Percentiles rank a stretch among this genome's conserved stretches.
phyloP scores from a whole-genome alignment of 495 filamentous ascomycete species.

The Neurospora africana region DNA sequence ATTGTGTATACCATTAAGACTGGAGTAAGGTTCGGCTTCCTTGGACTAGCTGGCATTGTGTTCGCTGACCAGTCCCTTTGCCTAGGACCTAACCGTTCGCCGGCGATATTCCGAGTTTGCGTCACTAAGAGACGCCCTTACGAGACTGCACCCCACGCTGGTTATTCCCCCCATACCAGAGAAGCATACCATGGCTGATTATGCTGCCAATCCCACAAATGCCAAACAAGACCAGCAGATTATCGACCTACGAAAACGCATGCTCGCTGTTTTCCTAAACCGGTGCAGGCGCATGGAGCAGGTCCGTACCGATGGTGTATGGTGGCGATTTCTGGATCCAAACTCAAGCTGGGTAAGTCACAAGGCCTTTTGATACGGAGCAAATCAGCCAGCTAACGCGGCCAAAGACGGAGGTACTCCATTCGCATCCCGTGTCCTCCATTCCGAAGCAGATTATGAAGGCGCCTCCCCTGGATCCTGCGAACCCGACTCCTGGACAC shows the following conservation, averaged over 20 bases:
- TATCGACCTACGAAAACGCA: slow-evolving; percentile 90
- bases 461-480: slow-evolving; percentile 85
- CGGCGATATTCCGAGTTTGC: slow-evolving; percentile 94
- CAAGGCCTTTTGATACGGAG: background rate
- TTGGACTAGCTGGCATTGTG: background rate
- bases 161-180: slow-evolving; percentile 95
- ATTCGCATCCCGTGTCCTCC: slow-evolving; percentile 78
- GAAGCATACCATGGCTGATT: slow-evolving; percentile 97
- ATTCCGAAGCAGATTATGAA: slow-evolving; percentile 90
- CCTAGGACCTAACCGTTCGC: slow-evolving; percentile 85
- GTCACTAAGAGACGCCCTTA: slow-evolving; percentile 79
- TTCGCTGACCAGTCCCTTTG: slow-evolving; percentile 10
- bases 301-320: slow-evolving; percentile 85
- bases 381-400: slow-evolving; percentile 20
- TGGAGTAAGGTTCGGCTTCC: slow-evolving; percentile 49
- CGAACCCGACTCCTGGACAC: slow-evolving; percentile 83
- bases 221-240: slow-evolving; percentile 95
- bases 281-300: slow-evolving; percentile 88
- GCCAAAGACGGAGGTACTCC: slow-evolving; percentile 76
- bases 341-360: slow-evolving; percentile 91
- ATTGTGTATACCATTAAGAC: slow-evolving; percentile 97
- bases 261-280: slow-evolving; percentile 91
- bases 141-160: slow-evolving; percentile 83
- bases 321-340: slow-evolving; percentile 94
- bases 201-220: slow-evolving; percentile 93